A percentile compares a stretch with the other conserved stretches of the same genome.
phyloP scores from a whole-genome alignment of 1,284 basidiomycete species.

The Vanrija humicola region DNA sequence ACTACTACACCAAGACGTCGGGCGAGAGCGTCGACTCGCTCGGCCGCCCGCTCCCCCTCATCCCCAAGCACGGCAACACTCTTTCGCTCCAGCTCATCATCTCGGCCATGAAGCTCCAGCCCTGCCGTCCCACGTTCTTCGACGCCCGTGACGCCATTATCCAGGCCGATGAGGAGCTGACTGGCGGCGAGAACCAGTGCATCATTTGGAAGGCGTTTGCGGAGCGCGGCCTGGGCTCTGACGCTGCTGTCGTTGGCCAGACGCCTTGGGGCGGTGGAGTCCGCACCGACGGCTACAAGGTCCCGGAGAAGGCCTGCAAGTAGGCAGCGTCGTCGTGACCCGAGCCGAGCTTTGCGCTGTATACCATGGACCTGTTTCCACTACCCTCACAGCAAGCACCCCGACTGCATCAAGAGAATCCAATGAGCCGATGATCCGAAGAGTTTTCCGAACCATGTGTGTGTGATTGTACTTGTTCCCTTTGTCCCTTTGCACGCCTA shows the following conservation, averaged over 20 bases:
- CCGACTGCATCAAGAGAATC: background rate
- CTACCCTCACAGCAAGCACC: background rate
- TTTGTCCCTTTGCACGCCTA: background rate
- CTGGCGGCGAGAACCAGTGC: conserved; percentile 88
- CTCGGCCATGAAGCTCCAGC: conserved; percentile 90
- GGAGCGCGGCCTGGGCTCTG: conserved; percentile 70
- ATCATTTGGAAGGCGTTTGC: conserved; percentile 84
- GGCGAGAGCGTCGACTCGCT: conserved; percentile 42
- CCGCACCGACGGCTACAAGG: conserved; percentile 51
- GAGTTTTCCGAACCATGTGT: background rate
- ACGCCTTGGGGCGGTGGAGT: conserved; percentile 94
- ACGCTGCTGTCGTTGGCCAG: conserved; percentile 67
- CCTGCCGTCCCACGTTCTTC: conserved; percentile 86
- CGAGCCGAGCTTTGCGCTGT: background rate
- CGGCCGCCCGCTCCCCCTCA: conserved; percentile 57
- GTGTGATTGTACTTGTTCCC: background rate
- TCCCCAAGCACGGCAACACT: conserved; percentile 91
- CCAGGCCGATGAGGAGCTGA: conserved; percentile 83
- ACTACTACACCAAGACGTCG: conserved; percentile 61
- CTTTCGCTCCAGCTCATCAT: conserved; percentile 80
- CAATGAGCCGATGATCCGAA: background rate
- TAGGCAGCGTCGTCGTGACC: background rate
- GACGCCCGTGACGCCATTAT: conserved; percentile 90
- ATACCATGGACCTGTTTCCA: background rate
- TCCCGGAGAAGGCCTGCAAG: conserved; percentile 49